Base-by-base conservation (phyloP, 2,329 filamentous ascomycete species). In the Aspergillus sp. region DNA sequence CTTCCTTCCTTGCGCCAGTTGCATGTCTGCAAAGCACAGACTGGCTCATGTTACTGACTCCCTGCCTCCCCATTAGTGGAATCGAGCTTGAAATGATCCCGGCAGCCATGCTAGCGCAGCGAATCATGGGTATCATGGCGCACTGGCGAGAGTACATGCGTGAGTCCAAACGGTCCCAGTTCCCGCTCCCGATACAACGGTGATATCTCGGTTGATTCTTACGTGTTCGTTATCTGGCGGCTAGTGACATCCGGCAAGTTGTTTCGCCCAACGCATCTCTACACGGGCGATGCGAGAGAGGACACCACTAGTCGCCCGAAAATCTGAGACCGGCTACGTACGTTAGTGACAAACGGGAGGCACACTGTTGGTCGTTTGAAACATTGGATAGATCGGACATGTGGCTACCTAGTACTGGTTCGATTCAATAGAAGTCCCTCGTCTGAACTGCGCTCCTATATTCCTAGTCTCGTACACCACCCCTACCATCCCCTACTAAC, bases 111-210 rank as follows among this genome's bases (percentile, higher is more conserved):
- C 45, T 73, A 15, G 54, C 65, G 3, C 68, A 72, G 55, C 68
- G 70, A 2, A 66, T 71, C 21, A 67, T 68, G 35, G 71, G 69
- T 0, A 66, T 72, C 12, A 72, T 73, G 68, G 70, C 71, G 3
- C 70, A 73, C 53, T 73, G 69, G 70, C 64, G 70, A 57, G 70
- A 73, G 43, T 68, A 70, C 31, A 73, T 67, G 65, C 39, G 70
- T 73, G 59, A 62, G 64, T 56, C 14, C 19, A 40, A 40, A 9
- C 4, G 14, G 9, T 7, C 35, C 35, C n/a, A 27, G 35, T 11
- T 35, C 27, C 27, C 45, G 11, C 5, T 9, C n/a, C 7, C 19
- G 23, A 46, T 53, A 21, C 45, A 50, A 54, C 55, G 47, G 44
- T 19, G 33, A 51, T 15, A 45, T 64, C 23, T 59, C 60, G 60